A percentile compares a stretch with the other conserved stretches of the same genome.
These are phyloP conservation scores for Blastobotrys terrestris DNA, from an alignment of 805 yeast species.

Conservation along the genomic window DNA sequence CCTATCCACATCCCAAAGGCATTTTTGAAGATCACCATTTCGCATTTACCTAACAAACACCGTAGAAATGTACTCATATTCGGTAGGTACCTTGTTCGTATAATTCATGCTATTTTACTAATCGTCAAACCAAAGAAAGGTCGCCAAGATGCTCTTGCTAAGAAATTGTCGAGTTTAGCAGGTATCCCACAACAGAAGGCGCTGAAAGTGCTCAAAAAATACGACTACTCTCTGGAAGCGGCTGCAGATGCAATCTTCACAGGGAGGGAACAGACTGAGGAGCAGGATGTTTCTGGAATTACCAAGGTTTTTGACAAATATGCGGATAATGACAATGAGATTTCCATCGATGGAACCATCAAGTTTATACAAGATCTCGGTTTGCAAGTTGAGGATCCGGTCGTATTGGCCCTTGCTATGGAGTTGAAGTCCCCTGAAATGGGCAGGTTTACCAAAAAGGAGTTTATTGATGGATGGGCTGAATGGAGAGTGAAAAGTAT, in stretches of 20 bases:
- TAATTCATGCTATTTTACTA: too few species aligned
- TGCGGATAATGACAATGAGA: slow-evolving; percentile 31
- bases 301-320: slow-evolving; percentile 22
- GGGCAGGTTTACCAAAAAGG: slow-evolving; percentile 50
- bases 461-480: slow-evolving; percentile 58
- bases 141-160: slow-evolving; percentile 12
- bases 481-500: slow-evolving; percentile 28
- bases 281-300: slow-evolving; percentile 9
- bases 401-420: slow-evolving; percentile 64
- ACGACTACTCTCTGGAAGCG: slow-evolving; percentile 27
- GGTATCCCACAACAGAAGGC: slow-evolving; percentile 17
- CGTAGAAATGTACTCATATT: neutral
- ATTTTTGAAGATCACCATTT: neutral
- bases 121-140: neutral
- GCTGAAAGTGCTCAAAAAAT: slow-evolving; percentile 16
- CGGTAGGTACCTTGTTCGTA: too few species aligned
- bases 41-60: neutral
- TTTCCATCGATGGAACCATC: slow-evolving; percentile 77
- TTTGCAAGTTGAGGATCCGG: slow-evolving; percentile 67
- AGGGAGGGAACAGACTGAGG: slow-evolving; percentile 13
- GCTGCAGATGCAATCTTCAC: slow-evolving; percentile 33
- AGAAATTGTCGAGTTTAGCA: slow-evolving; percentile 13
- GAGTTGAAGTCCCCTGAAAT: slow-evolving; percentile 58
- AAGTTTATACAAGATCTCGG: slow-evolving; percentile 59
- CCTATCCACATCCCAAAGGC: neutral